A percentile compares a stretch with the other conserved stretches of the same genome.
Conservation (phyloP, 768 basidiomycete species). For the Porpolomopsis calyptriformis region DNA sequence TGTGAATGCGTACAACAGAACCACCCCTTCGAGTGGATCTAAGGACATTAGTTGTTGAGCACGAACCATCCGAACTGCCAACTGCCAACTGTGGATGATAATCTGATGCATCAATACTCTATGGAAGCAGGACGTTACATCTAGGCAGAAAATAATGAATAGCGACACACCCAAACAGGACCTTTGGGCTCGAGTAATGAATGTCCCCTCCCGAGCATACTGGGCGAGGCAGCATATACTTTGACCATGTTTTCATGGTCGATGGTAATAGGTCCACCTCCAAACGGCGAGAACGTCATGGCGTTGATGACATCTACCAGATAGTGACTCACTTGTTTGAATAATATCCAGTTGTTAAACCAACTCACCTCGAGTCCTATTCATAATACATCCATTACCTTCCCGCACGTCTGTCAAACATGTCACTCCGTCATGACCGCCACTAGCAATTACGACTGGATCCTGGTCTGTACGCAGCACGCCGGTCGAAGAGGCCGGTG, state of each 20-base stretch:
- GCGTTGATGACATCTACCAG: conserved; percentile 57
- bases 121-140: neutral
- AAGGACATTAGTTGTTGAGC: conserved; percentile 62
- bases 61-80: conserved; percentile 76
- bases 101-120: conserved; percentile 71
- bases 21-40: conserved; percentile 61
- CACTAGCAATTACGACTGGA: conserved; percentile 66
- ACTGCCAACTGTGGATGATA: conserved; percentile 80
- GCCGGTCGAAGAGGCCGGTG: conserved; percentile 42
- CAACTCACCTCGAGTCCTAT: conserved; percentile 60
- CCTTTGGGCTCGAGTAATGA: conserved; percentile 64
- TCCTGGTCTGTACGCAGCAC: conserved; percentile 36
- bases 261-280: conserved; percentile 62
- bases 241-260: conserved; percentile 80
- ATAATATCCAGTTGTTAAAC: neutral
- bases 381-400: conserved; percentile 53
- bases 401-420: conserved; percentile 72
- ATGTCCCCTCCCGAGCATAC: conserved; percentile 66
- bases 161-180: conserved; percentile 63
- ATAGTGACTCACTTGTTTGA: too few species aligned
- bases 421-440: conserved; percentile 72
- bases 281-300: conserved; percentile 55
- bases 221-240: conserved; percentile 58
- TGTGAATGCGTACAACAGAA: conserved; percentile 43
- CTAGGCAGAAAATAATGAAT: neutral